Evolutionary conservation across 495 filamentous ascomycete species (phyloP), one percentile per base, ranked within the genome.

Genomic region (Pyrenula aspistea): DNA sequence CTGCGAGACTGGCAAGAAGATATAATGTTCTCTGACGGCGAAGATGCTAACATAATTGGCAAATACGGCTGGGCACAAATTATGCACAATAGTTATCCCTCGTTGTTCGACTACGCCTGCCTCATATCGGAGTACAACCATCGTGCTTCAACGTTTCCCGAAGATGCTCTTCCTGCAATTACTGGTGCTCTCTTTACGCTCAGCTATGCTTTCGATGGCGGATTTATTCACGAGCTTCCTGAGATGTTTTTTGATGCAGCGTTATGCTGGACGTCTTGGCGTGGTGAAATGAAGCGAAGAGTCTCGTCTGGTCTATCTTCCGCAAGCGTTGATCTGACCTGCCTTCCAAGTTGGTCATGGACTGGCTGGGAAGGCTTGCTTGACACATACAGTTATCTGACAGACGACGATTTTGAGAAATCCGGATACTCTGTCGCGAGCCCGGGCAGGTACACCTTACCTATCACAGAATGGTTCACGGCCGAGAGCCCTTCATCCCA

Each of bases 271-370:
- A 24, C 20, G 51, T 53, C 50, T 21, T 25, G 47, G 47, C 36
- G 24, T 19, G 24, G 2, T 11, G 24, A 47, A 25, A 57, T 21
- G 19, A 50, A 53, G 31, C 31, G 31, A 42, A 42, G 31, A 42
- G 31, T 42, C 31, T 42, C 31, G 15, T 42, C 31, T 8, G 31
- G 31, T 8, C 4, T 42, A 15, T 42, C 31, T 42, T 42, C 31
- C 15, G 22, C 55, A 56, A 12, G 53, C 53, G 51, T 23, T 24
- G 10, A 25, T 49, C 24, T 53, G 2, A 49, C 53, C 25, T n/a
- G 22, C 21, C 56, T 67, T 1, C 65, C 65, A 54, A 62, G 59
- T 22, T 67, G 63, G 65, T 64, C 63, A 2, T 67, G 63, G 63
- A 59, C 64, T 51, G 65, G 60, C 10, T 67, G 65, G 61, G 51